Evolutionary conservation across 257 asterid genomes (phyloP).

Genomic region (Nyctanthes arbortristis): DNA sequence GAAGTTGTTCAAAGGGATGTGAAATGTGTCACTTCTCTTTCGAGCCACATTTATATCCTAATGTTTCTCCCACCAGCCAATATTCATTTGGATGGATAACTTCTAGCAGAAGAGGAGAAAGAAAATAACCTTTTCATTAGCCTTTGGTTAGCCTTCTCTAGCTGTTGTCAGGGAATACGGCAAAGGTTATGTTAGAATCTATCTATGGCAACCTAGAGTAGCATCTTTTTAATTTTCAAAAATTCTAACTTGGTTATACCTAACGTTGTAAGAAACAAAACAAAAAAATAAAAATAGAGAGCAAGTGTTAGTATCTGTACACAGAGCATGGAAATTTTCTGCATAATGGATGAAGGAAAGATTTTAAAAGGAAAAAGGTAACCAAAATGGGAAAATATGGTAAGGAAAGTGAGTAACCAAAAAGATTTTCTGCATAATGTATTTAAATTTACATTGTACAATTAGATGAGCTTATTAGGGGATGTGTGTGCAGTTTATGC

Average conservation of each 20-base stretch:
- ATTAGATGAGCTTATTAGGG: too few species aligned
- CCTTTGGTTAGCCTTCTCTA: neutral
- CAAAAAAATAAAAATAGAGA: constrained; percentile 35
- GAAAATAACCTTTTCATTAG: neutral
- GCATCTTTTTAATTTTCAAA: constrained; percentile 19
- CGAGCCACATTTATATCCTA: neutral
- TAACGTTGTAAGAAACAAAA: constrained; percentile 9
- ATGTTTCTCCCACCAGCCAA: neutral
- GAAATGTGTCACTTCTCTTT: neutral
- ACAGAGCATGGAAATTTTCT: constrained; percentile 95
- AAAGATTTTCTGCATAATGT: too few species aligned
- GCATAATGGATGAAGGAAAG: constrained; percentile 40
- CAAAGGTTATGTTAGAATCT: neutral
- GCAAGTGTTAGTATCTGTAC: constrained; percentile 85
- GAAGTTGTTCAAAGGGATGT: constrained; percentile 6
- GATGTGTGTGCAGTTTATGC: too few species aligned
- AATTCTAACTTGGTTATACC: constrained; percentile 19
- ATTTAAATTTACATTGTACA: too few species aligned
- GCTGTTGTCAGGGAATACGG: neutral
- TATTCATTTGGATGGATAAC: neutral
- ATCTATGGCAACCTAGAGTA: neutral
- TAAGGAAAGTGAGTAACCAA: neutral
- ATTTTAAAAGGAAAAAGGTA: constrained; percentile 17
- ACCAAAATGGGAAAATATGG: constrained; percentile 27
- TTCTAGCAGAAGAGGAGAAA: neutral